Evolutionary conservation across 176 grass and related monocot species (phyloP).

Genomic region (Cymbopogon citratus): DNA sequence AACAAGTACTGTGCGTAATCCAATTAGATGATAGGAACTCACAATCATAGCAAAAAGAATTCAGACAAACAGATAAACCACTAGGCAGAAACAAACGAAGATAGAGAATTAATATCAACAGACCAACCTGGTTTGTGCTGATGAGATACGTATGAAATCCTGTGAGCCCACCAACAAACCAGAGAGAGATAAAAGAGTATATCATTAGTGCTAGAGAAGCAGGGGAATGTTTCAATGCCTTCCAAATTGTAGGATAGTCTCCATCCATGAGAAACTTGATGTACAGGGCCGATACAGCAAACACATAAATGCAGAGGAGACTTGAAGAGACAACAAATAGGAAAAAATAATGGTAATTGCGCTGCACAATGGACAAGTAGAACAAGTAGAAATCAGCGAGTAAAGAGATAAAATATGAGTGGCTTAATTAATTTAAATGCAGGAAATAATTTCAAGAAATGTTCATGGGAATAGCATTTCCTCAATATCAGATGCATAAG

Average conservation of each 20-base stretch:
- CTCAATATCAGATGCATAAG: neutral
- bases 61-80: constrained; percentile 2
- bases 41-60: neutral
- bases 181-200: constrained; percentile 71
- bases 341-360: constrained; percentile 86
- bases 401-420: neutral
- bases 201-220: constrained; percentile 63
- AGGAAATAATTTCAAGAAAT: neutral
- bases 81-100: neutral
- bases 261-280: constrained; percentile 80
- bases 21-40: neutral
- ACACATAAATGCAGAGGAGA: constrained; percentile 70
- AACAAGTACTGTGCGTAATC: constrained; percentile 2
- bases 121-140: constrained; percentile 63
- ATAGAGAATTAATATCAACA: neutral
- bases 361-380: constrained; percentile 49
- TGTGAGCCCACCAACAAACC: constrained; percentile 77
- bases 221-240: constrained; percentile 68
- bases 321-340: constrained; percentile 66
- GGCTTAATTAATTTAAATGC: constrained; percentile 4
- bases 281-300: constrained; percentile 63
- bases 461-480: neutral
- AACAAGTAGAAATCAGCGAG: constrained; percentile 9
- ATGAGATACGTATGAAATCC: constrained; percentile 86
- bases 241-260: constrained; percentile 85